Conservation (phyloP, 306 rosid genomes). For the Neltuma alba region DNA sequence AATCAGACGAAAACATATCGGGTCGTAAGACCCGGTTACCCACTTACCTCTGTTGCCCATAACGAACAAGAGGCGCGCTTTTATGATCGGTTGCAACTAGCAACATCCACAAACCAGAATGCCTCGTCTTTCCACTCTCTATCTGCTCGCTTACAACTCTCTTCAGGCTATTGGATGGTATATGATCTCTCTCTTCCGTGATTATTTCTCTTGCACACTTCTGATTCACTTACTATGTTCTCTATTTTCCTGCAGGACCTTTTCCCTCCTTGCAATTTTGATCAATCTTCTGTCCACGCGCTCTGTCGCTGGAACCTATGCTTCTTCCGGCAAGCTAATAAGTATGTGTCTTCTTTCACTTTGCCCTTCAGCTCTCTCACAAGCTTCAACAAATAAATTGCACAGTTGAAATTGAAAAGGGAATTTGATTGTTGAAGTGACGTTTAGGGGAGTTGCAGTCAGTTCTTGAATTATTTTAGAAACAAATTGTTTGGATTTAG, state of each 20-base stretch:
- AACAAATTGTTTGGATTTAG: background rate
- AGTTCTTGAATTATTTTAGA: background rate
- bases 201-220: background rate
- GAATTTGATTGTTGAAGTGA: background rate
- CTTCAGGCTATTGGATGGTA: constrained; percentile 77
- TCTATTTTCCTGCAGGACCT: constrained; percentile 50
- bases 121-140: constrained; percentile 50
- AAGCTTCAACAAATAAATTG: background rate
- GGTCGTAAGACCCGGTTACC: no score
- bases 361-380: background rate
- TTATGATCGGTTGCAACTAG: background rate
- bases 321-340: constrained; percentile 66
- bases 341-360: constrained; percentile 44
- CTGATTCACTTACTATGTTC: background rate
- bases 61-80: background rate
- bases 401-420: background rate
- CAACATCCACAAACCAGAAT: constrained; percentile 29
- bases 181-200: background rate
- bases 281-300: constrained; percentile 47
- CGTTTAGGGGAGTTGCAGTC: background rate
- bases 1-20: background rate
- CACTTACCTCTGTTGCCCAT: background rate
- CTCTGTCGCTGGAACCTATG: constrained; percentile 55
- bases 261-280: constrained; percentile 53
- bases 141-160: constrained; percentile 76